phyloP scores from a whole-genome alignment of 371 early-diverging fungal genomes.

The Funneliformis caledonium region DNA sequence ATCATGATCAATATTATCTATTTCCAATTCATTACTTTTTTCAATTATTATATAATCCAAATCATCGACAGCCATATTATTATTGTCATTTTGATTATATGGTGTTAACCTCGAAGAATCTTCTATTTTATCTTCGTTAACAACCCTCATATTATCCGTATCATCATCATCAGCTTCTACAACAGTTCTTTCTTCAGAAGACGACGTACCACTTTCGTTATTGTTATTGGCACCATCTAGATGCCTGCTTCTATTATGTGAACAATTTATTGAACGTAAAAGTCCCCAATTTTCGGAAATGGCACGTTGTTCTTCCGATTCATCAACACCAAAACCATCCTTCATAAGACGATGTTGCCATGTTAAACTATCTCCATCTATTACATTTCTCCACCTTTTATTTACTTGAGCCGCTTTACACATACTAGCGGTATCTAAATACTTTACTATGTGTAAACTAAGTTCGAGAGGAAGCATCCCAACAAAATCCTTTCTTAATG shows the following conservation, averaged over 20 bases:
- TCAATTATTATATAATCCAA: background rate
- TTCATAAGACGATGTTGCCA: conserved; percentile 62
- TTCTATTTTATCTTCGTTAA: background rate
- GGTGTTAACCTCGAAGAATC: background rate
- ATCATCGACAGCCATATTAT: conserved; percentile 16
- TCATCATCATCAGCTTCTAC: conserved; percentile 36
- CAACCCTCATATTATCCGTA: conserved; percentile 21
- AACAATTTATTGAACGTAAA: conserved; percentile 21
- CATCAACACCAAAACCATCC: conserved; percentile 61
- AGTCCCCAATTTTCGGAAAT: conserved; percentile 47
- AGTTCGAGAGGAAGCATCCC: conserved; percentile 79
- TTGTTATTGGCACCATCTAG: conserved; percentile 10
- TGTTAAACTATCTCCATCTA: conserved; percentile 72
- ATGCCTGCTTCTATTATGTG: background rate
- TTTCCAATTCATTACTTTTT: background rate
- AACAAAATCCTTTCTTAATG: conserved; percentile 87
- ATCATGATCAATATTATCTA: background rate
- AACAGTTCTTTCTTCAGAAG: conserved; percentile 35
- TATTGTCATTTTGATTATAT: background rate
- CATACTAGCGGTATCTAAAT: conserved; percentile 77
- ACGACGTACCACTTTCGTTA: conserved; percentile 30
- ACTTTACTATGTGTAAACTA: conserved; percentile 72
- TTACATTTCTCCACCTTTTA: conserved; percentile 71
- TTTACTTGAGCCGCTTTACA: conserved; percentile 79
- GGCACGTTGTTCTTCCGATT: conserved; percentile 58